Evolutionary conservation across 352 stramenopile species (phyloP).

Genomic region (Chrysophaeum taylorii): DNA sequence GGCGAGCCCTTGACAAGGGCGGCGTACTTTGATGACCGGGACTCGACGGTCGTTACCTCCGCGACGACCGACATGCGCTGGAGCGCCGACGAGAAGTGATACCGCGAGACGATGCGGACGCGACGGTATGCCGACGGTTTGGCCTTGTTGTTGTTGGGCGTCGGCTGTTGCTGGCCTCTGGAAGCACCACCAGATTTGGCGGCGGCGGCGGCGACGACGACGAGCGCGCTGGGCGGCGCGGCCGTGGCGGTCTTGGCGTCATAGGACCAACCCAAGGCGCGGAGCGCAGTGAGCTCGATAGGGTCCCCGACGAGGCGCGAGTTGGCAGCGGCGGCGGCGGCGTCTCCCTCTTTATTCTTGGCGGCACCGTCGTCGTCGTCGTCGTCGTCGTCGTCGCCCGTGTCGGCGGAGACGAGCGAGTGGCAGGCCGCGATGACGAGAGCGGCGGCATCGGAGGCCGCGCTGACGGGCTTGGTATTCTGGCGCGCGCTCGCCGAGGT

Average conservation of each 20-base stretch:
- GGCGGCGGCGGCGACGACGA: background rate
- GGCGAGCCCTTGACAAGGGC: constrained; percentile 91
- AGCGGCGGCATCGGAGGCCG: constrained; percentile 45
- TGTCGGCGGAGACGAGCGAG: constrained; percentile 92
- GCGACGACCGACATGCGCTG: constrained; percentile 94
- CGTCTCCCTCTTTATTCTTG: no score
- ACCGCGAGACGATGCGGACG: constrained; percentile 52
- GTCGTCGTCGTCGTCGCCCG: constrained; percentile 34
- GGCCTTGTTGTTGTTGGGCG: background rate
- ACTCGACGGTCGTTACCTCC: constrained; percentile 15
- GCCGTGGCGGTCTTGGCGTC: constrained; percentile 8
- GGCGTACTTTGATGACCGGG: no score
- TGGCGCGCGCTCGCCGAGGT: constrained; percentile 27
- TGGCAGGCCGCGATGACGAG: constrained; percentile 81
- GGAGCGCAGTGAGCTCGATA: constrained; percentile 91
- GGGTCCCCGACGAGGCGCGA: constrained; percentile 79
- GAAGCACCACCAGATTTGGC: no score
- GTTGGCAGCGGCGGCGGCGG: no score
- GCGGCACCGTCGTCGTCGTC: background rate
- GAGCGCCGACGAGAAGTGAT: constrained; percentile 96
- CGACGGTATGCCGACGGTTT: constrained; percentile 50
- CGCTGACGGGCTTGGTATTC: constrained; percentile 49
- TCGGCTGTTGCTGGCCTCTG: no score
- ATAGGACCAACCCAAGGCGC: constrained; percentile 79
- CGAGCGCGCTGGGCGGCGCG: constrained; percentile 7